Base-by-base conservation (phyloP, 1,284 basidiomycete genomes). In the Apiotrichum montevideense region DNA sequence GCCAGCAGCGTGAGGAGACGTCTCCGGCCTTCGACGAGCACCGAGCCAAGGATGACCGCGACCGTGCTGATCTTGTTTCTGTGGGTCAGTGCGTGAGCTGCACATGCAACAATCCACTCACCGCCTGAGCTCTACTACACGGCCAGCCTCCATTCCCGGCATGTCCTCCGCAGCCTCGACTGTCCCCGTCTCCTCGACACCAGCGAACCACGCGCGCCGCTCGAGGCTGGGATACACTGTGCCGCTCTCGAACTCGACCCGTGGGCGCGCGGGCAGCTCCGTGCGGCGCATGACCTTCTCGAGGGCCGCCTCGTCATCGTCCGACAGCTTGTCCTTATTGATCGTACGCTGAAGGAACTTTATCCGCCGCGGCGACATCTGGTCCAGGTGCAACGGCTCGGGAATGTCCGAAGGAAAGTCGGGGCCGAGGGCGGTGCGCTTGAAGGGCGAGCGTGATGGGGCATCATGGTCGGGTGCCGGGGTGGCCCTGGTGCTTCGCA, bases 71-170 rank as follows among this genome's bases (percentile, higher is more conserved):
- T 2, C 63, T 66, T 21, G 21, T 21, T 21, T 21, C 21, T 21
- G 21, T 21, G 21, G 21, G 21, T 21, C 21, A 21, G 21, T 21
- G 21, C 21, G 21, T 21, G 21, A 21, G 21, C 21, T 21, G 21
- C 21, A 21, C 21, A 21, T 21, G 21, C 21, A 21, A 21, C 21
- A 21, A 21, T 21, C 21, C 41, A 62, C 68, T 60, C 57, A 73
- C 72, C 73, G 62, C 33, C 73, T 53, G 39, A 64, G 54, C 57
- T 75, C 73, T 7, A 73, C 66, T 0, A 75, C 64, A 4, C 72
- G 52, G 4, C 72, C 72, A 35, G 49, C 42, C 52, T 71, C 68
- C 11, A 72, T 37, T 0, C 66, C 68, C 2, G 63, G 46, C 1
- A 61, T 46, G 9, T 60, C 58, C 2, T 64, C 67, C 0, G 46